These are phyloP conservation scores for Lagenidium sp. DNA, from an alignment of 352 stramenopile genomes.

Conservation along the genomic window DNA sequence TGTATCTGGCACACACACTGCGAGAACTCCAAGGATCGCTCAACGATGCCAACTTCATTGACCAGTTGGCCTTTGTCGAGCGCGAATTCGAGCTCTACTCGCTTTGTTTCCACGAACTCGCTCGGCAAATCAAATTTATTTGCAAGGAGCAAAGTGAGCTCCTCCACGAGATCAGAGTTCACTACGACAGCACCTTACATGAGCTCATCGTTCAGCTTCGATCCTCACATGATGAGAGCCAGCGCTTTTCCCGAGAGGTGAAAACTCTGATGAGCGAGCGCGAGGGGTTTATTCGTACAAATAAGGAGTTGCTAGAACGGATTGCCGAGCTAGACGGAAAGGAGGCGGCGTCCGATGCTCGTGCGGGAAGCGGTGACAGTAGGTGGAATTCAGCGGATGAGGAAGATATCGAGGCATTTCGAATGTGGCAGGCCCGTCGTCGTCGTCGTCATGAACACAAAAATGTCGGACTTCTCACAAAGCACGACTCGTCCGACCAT, in stretches of 20 bases:
- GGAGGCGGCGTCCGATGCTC: not conserved
- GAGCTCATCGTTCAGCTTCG: constrained; percentile 11
- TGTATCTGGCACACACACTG: constrained; percentile 55
- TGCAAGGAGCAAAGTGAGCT: constrained; percentile 73
- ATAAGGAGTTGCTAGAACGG: too few species aligned
- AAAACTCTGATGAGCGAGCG: too few species aligned
- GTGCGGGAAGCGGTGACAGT: not conserved
- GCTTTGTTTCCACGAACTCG: constrained; percentile 67
- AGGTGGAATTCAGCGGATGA: not conserved
- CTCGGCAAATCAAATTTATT: constrained; percentile 63
- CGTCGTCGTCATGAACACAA: too few species aligned
- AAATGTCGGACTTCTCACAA: not conserved
- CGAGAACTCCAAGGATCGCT: constrained; percentile 27
- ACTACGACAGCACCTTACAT: constrained; percentile 45
- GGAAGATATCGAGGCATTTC: not conserved
- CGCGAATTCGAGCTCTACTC: constrained; percentile 59
- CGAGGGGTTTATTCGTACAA: too few species aligned
- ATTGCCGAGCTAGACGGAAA: too few species aligned
- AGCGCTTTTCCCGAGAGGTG: too few species aligned
- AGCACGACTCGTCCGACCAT: constrained; percentile 1
- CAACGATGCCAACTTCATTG: constrained; percentile 1
- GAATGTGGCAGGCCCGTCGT: too few species aligned
- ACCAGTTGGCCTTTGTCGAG: constrained; percentile 44
- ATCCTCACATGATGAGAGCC: too few species aligned
- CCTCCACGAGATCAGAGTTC: constrained; percentile 39